Evolutionary conservation across 139 green algal species (phyloP).

Genomic region (Parachlorella kessleri): DNA sequence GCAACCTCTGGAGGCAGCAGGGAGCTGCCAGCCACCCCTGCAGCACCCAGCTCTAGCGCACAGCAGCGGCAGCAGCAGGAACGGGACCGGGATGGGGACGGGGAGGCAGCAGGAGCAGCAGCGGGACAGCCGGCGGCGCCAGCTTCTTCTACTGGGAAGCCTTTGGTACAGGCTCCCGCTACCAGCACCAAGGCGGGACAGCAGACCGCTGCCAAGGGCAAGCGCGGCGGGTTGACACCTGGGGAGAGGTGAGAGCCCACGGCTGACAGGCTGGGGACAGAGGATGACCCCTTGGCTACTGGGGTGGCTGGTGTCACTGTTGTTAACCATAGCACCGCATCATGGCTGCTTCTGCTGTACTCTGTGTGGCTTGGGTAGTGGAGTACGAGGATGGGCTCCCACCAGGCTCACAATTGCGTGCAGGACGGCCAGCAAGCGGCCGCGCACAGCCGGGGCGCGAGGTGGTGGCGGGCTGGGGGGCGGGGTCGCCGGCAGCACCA

Average conservation of each 20-base stretch:
- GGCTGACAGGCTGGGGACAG: no score
- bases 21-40: not conserved
- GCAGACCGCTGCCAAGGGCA: constrained; percentile 8
- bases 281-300: no score
- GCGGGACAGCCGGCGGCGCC: not conserved
- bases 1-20: no score
- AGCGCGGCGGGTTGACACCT: constrained; percentile 18
- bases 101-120: constrained; percentile 11
- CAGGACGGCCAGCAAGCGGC: constrained; percentile 28
- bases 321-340: no score
- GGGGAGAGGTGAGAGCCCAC: constrained; percentile 20
- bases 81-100: not conserved
- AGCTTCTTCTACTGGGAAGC: constrained; percentile 8
- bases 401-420: no score
- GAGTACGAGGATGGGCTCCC: no score
- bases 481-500: not conserved
- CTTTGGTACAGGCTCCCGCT: constrained; percentile 18
- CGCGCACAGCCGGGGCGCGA: constrained; percentile 4
- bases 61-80: constrained; percentile 4
- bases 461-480: not conserved
- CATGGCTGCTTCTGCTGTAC: no score
- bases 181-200: constrained; percentile 3
- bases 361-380: no score
- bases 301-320: no score
- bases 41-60: no score